Evolutionary conservation across 345 rosid genomes (phyloP), one percentile per base, ranked within the genome.

Genomic region (Brassica juncea): DNA sequence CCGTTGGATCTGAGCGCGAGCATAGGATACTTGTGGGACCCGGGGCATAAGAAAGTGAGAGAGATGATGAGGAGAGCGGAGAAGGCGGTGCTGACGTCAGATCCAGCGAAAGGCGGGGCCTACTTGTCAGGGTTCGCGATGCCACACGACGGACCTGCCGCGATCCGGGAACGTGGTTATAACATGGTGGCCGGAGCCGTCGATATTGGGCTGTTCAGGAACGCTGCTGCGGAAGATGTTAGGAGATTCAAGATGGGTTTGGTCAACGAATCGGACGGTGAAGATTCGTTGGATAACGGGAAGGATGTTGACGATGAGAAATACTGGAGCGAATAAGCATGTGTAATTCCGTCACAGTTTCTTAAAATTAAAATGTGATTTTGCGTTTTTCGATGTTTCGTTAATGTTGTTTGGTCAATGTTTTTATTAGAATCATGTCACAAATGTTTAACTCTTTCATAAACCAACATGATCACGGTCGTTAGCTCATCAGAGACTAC

Each of bases 1-100:
- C 99, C 94, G 57, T 84, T 94, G 87, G 97, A 94, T 85, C 86
- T 94, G 27, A 92, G 98, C 67, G 98, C 90, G 2, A 89, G 91
- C 79, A 70, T 94, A 88, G 99, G 96, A 21, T 94, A 91, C 39
- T 62, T 92, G 69, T 91, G 95, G 95, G 99, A 94, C 76, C 98
- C 97, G 0, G 99, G 97, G 52, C 90, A 92, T 69, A 88, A 82
- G 94, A 94, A 92, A 84, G 99, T 88, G 55, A 85, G 86, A 19
- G 88, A 88, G 83, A 86, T 77, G 92, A 39, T 91, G 89, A 79
- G 86, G 70, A 70, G 9, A 54, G 94, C 90, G 3, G 99, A 92
- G 91, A 90, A 85, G 77, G 86, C 86, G 0, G 97, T 92, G 59
- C 32, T 91, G 82, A 81, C 79, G 9, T 74, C 85, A 8, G 70